Evolutionary conservation across 371 early-diverging fungal genomes (phyloP).

Genomic region (Choanephora cucurbitarum): DNA sequence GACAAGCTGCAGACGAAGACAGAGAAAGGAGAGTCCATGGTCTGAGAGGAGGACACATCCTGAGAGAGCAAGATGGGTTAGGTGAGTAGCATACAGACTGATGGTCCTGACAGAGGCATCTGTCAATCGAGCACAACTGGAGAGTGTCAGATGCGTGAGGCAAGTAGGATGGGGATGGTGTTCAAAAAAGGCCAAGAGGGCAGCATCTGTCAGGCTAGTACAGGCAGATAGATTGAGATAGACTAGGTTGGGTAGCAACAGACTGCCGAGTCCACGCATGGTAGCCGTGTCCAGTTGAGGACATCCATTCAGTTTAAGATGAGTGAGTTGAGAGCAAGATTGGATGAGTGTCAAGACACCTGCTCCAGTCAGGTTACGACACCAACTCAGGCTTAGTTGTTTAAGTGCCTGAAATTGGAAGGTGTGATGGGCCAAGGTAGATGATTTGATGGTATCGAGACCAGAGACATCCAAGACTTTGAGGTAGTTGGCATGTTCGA

Average conservation of each 20-base stretch:
- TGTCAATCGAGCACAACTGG: constrained; percentile 49
- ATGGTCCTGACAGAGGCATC: constrained; percentile 44
- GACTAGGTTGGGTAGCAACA: constrained; percentile 39
- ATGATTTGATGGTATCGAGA: constrained; percentile 48
- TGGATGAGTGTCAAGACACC: constrained; percentile 36
- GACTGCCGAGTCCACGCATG: constrained; percentile 37
- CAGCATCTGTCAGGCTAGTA: constrained; percentile 45
- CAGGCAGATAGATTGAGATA: constrained; percentile 55
- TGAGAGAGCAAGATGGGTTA: constrained; percentile 56
- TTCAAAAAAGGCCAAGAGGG: constrained; percentile 36
- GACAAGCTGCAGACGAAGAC: constrained; percentile 41
- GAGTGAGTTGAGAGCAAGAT: constrained; percentile 34
- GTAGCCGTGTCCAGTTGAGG: constrained; percentile 45
- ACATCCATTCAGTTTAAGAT: constrained; percentile 56
- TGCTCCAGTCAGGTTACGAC: constrained; percentile 52
- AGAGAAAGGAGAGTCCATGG: constrained; percentile 46
- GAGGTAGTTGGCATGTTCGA: constrained; percentile 24
- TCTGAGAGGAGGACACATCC: constrained; percentile 52
- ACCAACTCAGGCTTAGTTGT: constrained; percentile 56
- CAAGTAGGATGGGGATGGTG: background rate
- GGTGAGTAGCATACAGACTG: constrained; percentile 29
- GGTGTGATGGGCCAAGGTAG: constrained; percentile 38
- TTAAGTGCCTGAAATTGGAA: constrained; percentile 33
- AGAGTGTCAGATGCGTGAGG: constrained; percentile 52
- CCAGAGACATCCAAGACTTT: constrained; percentile 51